These are phyloP conservation scores for Leishmania mexicana DNA, from an alignment of 208 protist genomes.

Conservation along the genomic window DNA sequence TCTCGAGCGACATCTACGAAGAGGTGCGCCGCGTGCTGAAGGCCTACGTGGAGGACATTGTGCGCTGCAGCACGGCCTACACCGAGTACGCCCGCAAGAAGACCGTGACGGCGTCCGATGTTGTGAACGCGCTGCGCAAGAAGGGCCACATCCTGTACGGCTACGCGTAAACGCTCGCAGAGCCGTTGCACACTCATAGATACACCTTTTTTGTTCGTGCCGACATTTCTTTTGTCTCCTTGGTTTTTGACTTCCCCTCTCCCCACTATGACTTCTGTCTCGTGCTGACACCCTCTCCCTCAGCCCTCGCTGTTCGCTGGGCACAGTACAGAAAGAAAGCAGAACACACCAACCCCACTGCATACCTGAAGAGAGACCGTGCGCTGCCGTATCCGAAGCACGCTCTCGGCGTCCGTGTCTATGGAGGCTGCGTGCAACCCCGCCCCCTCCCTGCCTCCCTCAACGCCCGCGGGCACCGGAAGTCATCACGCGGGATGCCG, in stretches of 20 bases:
- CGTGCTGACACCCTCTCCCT: neutral
- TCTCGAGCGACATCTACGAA: conserved; percentile 41
- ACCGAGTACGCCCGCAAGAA: conserved; percentile 84
- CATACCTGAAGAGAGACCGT: neutral
- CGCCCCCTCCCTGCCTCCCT: no score
- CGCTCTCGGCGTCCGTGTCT: neutral
- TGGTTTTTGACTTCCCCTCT: neutral
- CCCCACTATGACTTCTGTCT: neutral
- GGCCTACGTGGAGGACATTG: conserved; percentile 79
- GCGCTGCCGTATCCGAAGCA: neutral
- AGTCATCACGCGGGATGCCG: neutral
- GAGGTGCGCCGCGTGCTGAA: conserved; percentile 83
- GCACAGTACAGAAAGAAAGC: neutral
- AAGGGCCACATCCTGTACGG: conserved; percentile 90
- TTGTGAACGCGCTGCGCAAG: conserved; percentile 91
- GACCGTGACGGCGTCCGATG: conserved; percentile 85
- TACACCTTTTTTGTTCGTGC: neutral
- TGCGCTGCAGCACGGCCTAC: conserved; percentile 84
- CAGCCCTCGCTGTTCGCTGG: neutral
- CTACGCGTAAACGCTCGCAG: conserved; percentile 53
- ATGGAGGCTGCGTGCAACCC: neutral
- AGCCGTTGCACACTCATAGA: conserved; percentile 2
- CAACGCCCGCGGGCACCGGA: neutral
- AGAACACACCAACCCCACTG: neutral
- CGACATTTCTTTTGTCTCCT: neutral